Base-by-base conservation (phyloP, 495 filamentous ascomycete species). In the Barbatosphaeria neglecta region DNA sequence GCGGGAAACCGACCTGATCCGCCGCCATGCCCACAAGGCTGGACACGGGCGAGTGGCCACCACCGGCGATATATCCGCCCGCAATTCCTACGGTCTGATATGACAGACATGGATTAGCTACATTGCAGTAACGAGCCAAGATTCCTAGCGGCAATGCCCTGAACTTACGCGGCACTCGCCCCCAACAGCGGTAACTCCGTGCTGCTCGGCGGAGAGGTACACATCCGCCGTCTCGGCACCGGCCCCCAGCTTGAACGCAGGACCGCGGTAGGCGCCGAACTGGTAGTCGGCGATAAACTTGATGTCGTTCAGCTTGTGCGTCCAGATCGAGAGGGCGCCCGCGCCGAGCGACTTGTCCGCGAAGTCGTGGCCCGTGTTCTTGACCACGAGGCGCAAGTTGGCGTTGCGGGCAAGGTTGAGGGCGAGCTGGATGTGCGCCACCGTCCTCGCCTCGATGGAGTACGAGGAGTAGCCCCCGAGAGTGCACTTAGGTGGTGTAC, bases 361-460 rank as follows among this genome's bases (percentile, higher is more conserved):
- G 44, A 74, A 72, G 54, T 79, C 76, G 49, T 79, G 82, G 22
- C 84, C 83, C 2, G 82, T 88, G 50, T 84, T 86, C 63, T 81
- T 81, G 44, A 86, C 66, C 0, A 80, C 75, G 13, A 87, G 62
- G 25, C 82, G 69, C 10, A 86, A 47, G 37, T 76, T 75, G 2
- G 64, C 42, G 19, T 77, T 75, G 3, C 74, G 67, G 1, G 81
- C 82, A 60, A 84, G 78, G 56, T 78, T 78, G 16, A 87, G 63
- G 4, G 77, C 74, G 2, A 75, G 60, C 52, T 79, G 76, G 27
- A 84, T 68, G 45, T 86, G 73, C 10, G 64, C 58, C 0, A 71
- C 68, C n/a, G 54, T 73, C 40, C 59, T 73, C 8, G 72, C 74
- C 45, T 76, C 75, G 19, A 84, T 72, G 0, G 75, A 72, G 53